phyloP scores from a whole-genome alignment of 2,329 filamentous ascomycete genomes.

The Samsoniella hepiali region DNA sequence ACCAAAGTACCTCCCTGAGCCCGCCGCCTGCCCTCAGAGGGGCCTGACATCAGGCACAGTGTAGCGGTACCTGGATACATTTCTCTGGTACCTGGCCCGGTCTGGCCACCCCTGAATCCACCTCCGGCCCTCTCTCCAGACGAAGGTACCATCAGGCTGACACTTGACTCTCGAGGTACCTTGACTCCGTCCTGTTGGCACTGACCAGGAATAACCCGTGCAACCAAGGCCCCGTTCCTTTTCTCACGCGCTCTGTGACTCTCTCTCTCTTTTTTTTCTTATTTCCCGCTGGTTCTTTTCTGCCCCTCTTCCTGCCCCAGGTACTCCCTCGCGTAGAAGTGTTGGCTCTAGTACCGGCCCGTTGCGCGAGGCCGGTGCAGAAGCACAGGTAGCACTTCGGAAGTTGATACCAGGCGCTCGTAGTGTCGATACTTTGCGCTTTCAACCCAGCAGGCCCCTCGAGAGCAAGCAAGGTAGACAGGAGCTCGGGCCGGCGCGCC shows the following conservation, averaged over 20 bases:
- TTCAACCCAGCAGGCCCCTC: background rate
- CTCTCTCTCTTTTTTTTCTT: background rate
- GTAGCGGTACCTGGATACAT: constrained; percentile 7
- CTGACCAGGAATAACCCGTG: background rate
- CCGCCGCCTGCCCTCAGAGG: background rate
- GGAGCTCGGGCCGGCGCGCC: constrained; percentile 4
- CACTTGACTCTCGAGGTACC: background rate
- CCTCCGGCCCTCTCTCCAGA: background rate
- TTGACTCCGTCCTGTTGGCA: background rate
- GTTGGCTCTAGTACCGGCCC: constrained; percentile 4
- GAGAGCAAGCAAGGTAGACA: background rate
- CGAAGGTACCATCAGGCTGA: too few species aligned
- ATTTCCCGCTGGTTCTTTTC: background rate
- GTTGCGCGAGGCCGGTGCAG: background rate
- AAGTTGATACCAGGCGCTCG: background rate
- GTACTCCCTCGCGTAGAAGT: background rate
- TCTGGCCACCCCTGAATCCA: background rate
- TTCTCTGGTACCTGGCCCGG: background rate
- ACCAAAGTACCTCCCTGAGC: constrained; percentile 7
- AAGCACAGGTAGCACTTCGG: background rate
- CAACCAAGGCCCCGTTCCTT: background rate
- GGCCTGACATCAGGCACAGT: constrained; percentile 7
- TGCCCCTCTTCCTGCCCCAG: background rate
- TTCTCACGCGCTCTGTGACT: constrained; percentile 8
- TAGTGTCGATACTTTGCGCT: background rate